Base-by-base conservation (phyloP, 495 filamentous ascomycete genomes). In the Penicillium salamii region DNA sequence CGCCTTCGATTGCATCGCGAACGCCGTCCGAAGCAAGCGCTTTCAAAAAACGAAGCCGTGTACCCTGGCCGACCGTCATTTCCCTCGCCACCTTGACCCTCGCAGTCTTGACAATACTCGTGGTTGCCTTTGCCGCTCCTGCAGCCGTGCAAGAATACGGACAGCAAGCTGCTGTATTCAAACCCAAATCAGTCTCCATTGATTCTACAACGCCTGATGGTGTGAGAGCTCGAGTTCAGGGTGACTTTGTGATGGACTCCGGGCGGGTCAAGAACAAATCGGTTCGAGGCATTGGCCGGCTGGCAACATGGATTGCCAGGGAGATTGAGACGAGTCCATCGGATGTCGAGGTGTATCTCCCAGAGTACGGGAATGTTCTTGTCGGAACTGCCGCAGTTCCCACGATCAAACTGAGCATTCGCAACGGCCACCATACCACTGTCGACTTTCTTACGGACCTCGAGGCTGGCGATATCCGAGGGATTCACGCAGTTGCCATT, bases 141-240 rank as follows among this genome's bases (percentile, higher is more conserved):
- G 82, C 83, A 20, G 79, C 85, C 5, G 80, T 92, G 15, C 84
- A 95, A 63, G 80, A 87, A 61, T 98, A 98, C 66, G 88, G 85
- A 6, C 82, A 88, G 61, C 76, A 93, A 63, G 91, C 93, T 4
- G 74, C 84, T 17, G 80, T 91, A 4, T 80, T 97, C 54, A 80
- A 91, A 53, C 85, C 93, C 0, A 88, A 83, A 2, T 83, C 83
- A 58, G 70, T 98, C 5, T 89, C 90, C 1, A 81, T 98, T 43
- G 86, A 91, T 37, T 88, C 83, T 6, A 85, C 95, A 42, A 97
- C 91, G 0, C 52, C 77, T 6, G 75, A 80, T 42, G 95, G 93
- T 1, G 80, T 96, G 9, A 80, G 74, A 37, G 86, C 87, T 42
- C 84, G 89, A 49, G 74, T 98, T 21, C 82, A 88, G 56, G 91